These are phyloP conservation scores for Globisporangium irregulare DNA, from an alignment of 352 stramenopile genomes.

Conservation along the genomic window DNA sequence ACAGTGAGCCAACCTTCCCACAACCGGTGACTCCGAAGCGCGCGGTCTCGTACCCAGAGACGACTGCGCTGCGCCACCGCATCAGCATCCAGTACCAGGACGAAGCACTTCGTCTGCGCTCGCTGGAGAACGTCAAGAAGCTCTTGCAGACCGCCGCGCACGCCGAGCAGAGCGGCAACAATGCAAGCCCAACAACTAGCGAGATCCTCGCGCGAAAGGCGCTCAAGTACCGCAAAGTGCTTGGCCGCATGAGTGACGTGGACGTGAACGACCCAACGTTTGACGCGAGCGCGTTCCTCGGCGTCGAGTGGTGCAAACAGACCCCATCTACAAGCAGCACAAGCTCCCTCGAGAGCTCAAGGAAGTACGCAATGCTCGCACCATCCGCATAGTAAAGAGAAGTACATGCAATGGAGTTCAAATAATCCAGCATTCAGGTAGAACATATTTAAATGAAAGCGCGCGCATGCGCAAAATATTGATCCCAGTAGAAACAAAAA, in stretches of 20 bases:
- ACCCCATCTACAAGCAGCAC: not conserved
- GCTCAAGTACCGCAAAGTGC: slow-evolving; percentile 22
- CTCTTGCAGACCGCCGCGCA: slow-evolving; percentile 30
- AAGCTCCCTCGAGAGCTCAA: not conserved
- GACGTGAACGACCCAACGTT: slow-evolving; percentile 13
- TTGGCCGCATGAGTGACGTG: slow-evolving; percentile 5
- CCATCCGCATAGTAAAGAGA: not conserved
- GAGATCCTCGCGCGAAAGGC: slow-evolving; percentile 13
- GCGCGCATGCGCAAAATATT: too few relatives aligned
- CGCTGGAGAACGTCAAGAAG: slow-evolving; percentile 26
- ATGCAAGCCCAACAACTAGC: slow-evolving; percentile 10
- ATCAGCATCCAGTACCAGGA: slow-evolving; percentile 36
- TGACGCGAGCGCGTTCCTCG: slow-evolving; percentile 10
- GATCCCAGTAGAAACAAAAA: too few relatives aligned
- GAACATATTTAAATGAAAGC: too few relatives aligned
- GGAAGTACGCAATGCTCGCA: not conserved
- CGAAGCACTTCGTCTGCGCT: slow-evolving; percentile 37
- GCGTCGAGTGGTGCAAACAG: slow-evolving; percentile 13
- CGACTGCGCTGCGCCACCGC: not conserved
- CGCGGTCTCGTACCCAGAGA: not conserved
- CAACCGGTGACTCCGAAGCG: not conserved
- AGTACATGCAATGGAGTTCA: not conserved
- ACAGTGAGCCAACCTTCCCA: not conserved
- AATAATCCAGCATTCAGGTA: too few relatives aligned
- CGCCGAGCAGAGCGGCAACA: not conserved